Evolutionary conservation across 2,329 filamentous ascomycete species (phyloP).

Genomic region (Penicillium sp.): DNA sequence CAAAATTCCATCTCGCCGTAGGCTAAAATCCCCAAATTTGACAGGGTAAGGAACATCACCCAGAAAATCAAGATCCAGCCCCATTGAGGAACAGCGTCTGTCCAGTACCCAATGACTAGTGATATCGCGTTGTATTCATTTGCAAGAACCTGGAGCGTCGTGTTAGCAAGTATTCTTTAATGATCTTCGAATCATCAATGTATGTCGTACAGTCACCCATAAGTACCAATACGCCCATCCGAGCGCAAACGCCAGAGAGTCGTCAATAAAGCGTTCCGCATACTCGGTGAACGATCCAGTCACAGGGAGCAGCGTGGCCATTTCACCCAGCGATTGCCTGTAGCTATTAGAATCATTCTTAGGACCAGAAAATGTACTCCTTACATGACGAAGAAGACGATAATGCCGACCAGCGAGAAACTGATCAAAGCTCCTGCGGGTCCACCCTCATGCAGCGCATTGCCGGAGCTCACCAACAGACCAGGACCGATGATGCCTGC

Average conservation of each 20-base stretch:
- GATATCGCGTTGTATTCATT: slow-evolving; percentile 51
- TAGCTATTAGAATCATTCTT: slow-evolving; percentile 23
- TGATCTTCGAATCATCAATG: neutral
- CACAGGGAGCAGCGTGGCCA: slow-evolving; percentile 71
- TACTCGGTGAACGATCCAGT: slow-evolving; percentile 71
- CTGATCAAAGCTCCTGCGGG: slow-evolving; percentile 72
- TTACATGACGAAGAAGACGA: slow-evolving; percentile 55
- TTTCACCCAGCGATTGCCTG: slow-evolving; percentile 73
- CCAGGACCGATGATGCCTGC: slow-evolving; percentile 65
- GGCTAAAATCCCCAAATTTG: slow-evolving; percentile 44
- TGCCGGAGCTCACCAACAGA: slow-evolving; percentile 69
- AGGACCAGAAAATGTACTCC: neutral
- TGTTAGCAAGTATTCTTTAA: neutral
- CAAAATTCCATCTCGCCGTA: slow-evolving; percentile 57
- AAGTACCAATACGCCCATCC: slow-evolving; percentile 68
- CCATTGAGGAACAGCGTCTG: slow-evolving; percentile 45
- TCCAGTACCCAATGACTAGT: slow-evolving; percentile 49
- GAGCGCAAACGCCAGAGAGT: slow-evolving; percentile 66
- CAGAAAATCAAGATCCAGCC: slow-evolving; percentile 51
- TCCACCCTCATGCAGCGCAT: slow-evolving; percentile 66
- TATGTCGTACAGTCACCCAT: slow-evolving; percentile 41
- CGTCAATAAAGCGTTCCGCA: slow-evolving; percentile 69
- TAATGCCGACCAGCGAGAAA: slow-evolving; percentile 69
- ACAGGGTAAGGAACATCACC: slow-evolving; percentile 45
- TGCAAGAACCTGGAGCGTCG: slow-evolving; percentile 29